Base-by-base conservation (phyloP, 75 land plant species). In the Ceratopteris richardii region DNA sequence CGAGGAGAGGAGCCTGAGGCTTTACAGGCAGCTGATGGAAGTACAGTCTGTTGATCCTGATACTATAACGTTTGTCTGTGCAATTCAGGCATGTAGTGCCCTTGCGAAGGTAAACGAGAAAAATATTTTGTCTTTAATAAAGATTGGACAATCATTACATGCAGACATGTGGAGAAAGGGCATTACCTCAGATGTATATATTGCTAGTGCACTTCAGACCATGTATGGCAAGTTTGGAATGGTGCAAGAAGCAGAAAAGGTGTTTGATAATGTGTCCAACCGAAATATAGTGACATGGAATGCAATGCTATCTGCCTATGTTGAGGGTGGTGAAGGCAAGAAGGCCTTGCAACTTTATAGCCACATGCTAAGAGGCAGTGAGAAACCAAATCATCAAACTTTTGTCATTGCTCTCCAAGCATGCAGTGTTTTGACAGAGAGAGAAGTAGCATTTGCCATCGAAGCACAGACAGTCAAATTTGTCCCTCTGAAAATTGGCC, bases 281-380 rank as follows among this genome's bases (percentile, higher is more conserved):
- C 24, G 23, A 22, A 44, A 59, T 26, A 17, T 59, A 28, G 61
- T 26, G 26, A 20, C 23, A 20, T 59, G 61, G 61, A 59, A 59
- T 37, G 61, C 61, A 40, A 59, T 59, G 61, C 40, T 59, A 17
- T 30, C 61, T 24, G 61, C 46, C 17, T 59, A 59, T 40, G 29
- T 44, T 39, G 46, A 37, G n/a, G 27, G 23, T 20, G 61, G 61
- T 12, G 25, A 40, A 6, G 61, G 29, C 43, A 42, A 24, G 0
- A 36, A 56, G 17, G 64, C 78, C n/a, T 60, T 75, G 13, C 6
- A 7, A 31, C 31, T 51, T 16, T 75, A 69, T 56, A 40, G 33
- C 17, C 27, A 41, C 7, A 76, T 76, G 78, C 43, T 20, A 28
- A 4, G 6, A 10, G 51, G 17, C 2, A 17, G 50, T 21, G 50